Conservation (phyloP, 1,284 basidiomycete species). For the Sporisorium sorghi region DNA sequence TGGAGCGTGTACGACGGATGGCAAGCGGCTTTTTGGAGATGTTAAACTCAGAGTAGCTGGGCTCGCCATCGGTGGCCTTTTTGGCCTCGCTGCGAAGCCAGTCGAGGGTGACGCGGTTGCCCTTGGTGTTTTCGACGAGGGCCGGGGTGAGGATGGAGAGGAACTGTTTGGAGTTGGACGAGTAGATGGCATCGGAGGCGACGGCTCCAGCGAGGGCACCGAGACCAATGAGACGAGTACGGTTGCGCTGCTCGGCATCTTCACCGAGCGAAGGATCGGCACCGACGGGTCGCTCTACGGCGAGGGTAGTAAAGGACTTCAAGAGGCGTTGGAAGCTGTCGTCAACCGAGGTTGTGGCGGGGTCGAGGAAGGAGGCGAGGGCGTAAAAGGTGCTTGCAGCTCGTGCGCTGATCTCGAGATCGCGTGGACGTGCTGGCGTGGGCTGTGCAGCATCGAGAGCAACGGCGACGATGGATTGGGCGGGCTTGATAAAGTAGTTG, state of each 20-base stretch:
- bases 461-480: constrained; percentile 80
- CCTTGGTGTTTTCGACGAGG: constrained; percentile 78
- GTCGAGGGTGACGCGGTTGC: constrained; percentile 73
- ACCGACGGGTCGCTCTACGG: constrained; percentile 50
- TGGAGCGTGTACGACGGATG: constrained; percentile 84
- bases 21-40: constrained; percentile 78
- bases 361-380: constrained; percentile 91
- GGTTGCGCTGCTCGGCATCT: constrained; percentile 68
- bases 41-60: constrained; percentile 77
- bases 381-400: constrained; percentile 87
- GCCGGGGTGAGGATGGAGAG: constrained; percentile 80
- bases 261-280: constrained; percentile 28
- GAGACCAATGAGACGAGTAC: constrained; percentile 85
- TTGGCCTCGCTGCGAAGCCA: constrained; percentile 78
- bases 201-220: constrained; percentile 84
- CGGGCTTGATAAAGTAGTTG: constrained; percentile 80
- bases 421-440: constrained; percentile 68
- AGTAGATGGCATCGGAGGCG: constrained; percentile 85
- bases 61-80: constrained; percentile 77
- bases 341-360: constrained; percentile 75
- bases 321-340: constrained; percentile 76
- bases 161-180: constrained; percentile 81
- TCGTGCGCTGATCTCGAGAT: constrained; percentile 86
- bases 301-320: constrained; percentile 76
- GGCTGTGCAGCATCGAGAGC: constrained; percentile 76